A percentile compares a stretch with the other conserved stretches of the same genome.
phyloP scores from a whole-genome alignment of 805 yeast species.

The Diddensiella transvaalensis region DNA sequence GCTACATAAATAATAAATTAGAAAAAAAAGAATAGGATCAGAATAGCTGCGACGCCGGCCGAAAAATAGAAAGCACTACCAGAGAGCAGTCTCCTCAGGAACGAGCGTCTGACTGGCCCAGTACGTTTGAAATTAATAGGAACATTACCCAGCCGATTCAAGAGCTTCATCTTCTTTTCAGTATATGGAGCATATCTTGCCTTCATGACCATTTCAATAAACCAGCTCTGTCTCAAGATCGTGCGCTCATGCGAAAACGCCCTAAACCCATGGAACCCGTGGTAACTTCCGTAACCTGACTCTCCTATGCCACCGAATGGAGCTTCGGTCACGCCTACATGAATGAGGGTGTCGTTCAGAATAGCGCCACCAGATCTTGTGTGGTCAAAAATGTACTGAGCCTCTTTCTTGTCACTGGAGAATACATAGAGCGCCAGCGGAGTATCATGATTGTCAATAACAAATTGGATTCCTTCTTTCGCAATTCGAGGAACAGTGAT shows the following conservation, averaged over 20 bases:
- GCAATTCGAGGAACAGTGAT: slow-evolving; percentile 44
- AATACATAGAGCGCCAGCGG: slow-evolving; percentile 82
- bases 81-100: slow-evolving; percentile 20
- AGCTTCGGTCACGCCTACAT: slow-evolving; percentile 59
- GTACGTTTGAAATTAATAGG: slow-evolving; percentile 20
- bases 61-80: slow-evolving; percentile 4
- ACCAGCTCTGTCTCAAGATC: slow-evolving; percentile 57
- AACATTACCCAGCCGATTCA: slow-evolving; percentile 4
- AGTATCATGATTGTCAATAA: slow-evolving; percentile 54
- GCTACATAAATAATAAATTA: not conserved
- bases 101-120: slow-evolving; percentile 23
- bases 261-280: slow-evolving; percentile 65
- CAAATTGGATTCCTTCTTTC: slow-evolving; percentile 30
- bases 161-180: slow-evolving; percentile 30
- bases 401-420: slow-evolving; percentile 45
- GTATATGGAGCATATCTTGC: slow-evolving; percentile 66
- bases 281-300: slow-evolving; percentile 82
- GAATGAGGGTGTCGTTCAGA: slow-evolving; percentile 69
- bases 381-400: slow-evolving; percentile 44
- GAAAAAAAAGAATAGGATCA: not conserved
- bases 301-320: slow-evolving; percentile 93
- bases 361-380: slow-evolving; percentile 71
- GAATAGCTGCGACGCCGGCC: not conserved
- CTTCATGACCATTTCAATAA: slow-evolving; percentile 57
- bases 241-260: slow-evolving; percentile 78